These are phyloP conservation scores for Crucibulum laeve DNA, from an alignment of 768 basidiomycete genomes.

Conservation along the genomic window DNA sequence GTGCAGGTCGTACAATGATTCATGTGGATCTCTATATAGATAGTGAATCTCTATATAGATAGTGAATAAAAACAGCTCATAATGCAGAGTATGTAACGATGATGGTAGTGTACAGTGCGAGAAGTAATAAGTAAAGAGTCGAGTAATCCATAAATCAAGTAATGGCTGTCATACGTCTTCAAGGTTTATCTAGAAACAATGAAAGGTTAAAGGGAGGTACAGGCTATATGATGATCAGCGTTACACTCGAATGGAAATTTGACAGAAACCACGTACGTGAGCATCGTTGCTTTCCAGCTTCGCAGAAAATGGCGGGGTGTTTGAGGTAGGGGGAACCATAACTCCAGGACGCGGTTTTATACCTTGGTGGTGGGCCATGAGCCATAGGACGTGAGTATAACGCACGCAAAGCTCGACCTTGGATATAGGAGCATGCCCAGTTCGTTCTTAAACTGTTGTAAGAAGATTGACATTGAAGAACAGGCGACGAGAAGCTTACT, in stretches of 20 bases:
- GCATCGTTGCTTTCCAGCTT: slow-evolving; percentile 25
- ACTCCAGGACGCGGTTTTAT: slow-evolving; percentile 47
- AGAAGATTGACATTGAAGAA: not conserved
- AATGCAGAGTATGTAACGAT: too few species aligned
- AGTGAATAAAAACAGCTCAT: too few species aligned
- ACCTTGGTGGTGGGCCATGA: slow-evolving; percentile 43
- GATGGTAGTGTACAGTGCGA: too few species aligned
- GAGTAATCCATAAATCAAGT: too few species aligned
- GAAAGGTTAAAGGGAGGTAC: slow-evolving; percentile 53
- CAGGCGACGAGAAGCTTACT: slow-evolving; percentile 31
- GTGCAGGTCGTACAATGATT: slow-evolving; percentile 43
- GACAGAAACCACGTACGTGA: slow-evolving; percentile 26
- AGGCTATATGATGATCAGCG: slow-evolving; percentile 21
- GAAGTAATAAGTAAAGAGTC: too few species aligned
- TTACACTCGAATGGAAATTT: too few species aligned
- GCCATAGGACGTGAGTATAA: slow-evolving; percentile 62
- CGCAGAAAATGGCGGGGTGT: slow-evolving; percentile 13
- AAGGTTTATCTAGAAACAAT: slow-evolving; percentile 48
- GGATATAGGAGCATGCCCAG: slow-evolving; percentile 48
- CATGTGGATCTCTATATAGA: too few species aligned
- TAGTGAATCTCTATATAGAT: too few species aligned
- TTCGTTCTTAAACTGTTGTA: slow-evolving; percentile 37
- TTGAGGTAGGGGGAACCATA: slow-evolving; percentile 32
- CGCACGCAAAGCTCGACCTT: slow-evolving; percentile 61
- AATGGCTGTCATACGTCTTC: too few species aligned